Evolutionary conservation across 2,329 filamentous ascomycete species (phyloP).

Genomic region (Ascochyta clinopodiicola): DNA sequence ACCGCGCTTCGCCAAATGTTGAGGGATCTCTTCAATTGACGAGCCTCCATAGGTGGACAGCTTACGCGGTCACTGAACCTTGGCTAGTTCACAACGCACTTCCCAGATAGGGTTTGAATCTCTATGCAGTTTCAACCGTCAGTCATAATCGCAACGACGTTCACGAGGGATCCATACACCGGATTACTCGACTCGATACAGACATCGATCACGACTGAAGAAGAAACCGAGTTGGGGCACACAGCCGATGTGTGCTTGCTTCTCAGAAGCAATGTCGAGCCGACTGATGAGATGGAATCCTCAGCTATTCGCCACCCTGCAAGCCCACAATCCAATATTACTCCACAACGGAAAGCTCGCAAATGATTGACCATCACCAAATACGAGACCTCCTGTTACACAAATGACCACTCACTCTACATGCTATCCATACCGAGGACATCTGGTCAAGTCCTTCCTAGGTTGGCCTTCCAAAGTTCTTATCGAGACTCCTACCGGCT

Average conservation of each 20-base stretch:
- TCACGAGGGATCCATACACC: background rate
- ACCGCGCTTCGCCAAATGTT: background rate
- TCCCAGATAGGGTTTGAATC: background rate
- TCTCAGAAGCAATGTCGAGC: background rate
- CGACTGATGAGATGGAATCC: background rate
- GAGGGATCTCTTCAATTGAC: background rate
- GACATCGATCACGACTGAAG: background rate
- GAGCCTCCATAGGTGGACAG: background rate
- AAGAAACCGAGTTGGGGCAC: background rate
- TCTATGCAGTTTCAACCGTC: background rate
- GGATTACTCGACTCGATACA: background rate
- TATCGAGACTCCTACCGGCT: background rate
- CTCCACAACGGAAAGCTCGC: background rate
- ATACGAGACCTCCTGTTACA: too few relatives aligned
- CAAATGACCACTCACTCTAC: background rate
- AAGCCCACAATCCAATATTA: background rate
- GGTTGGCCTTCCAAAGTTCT: background rate
- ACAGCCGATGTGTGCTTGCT: background rate
- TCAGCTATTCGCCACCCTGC: too few relatives aligned
- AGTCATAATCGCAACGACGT: background rate
- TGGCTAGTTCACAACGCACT: too few relatives aligned
- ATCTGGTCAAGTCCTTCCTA: background rate
- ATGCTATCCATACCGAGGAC: background rate
- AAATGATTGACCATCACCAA: background rate
- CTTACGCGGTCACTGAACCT: background rate